Base-by-base conservation (phyloP, 768 basidiomycete genomes). In the Trametes elegans region DNA sequence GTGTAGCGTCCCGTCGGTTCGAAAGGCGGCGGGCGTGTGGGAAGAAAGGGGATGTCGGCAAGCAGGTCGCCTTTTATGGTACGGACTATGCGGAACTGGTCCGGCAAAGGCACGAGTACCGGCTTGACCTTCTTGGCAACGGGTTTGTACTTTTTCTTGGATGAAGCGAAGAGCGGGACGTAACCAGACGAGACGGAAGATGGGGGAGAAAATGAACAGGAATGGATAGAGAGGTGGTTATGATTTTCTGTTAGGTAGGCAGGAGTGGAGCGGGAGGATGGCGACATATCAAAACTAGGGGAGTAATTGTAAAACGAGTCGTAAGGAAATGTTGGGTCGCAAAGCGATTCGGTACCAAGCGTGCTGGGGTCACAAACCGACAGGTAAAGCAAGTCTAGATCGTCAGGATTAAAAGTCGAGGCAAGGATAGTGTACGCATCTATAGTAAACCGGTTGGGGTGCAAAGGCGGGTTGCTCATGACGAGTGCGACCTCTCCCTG, bases 401-500 rank as follows among this genome's bases (percentile, higher is more conserved):
- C 5, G 5, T 43, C 10, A 18, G 24, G 27, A 23, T 49, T 29
- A 26, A 46, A 50, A 1, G 41, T 21, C 14, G 58, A 7, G 10
- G 31, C 19, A 0, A 54, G 53, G 5, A 38, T 9, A 18, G 48
- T 27, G 23, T 18, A 46, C 18, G 52, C 52, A 38, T 48, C 43
- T 38, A 54, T 55, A 34, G 38, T 47, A 28, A 43, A 29, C 14
- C n/a, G 11, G 21, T 35, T 10, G 27, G 49, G 40, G 9, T 23
- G 21, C 5, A 35, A 49, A 2, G 55, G 42, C 1, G 26, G 19
- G 10, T 3, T 7, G 14, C 27, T 31, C 18, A 49, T 3, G 3
- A 57, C 32, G 9, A 60, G 4, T 18, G 59, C 51, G 46, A 47
- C 50, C n/a, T 60, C 55, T 57, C 41, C 46, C 50, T 53, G 50